A percentile compares a stretch with the other conserved stretches of the same genome.
Conservation (phyloP, 352 stramenopile genomes). For the Phytophthora litchii region DNA sequence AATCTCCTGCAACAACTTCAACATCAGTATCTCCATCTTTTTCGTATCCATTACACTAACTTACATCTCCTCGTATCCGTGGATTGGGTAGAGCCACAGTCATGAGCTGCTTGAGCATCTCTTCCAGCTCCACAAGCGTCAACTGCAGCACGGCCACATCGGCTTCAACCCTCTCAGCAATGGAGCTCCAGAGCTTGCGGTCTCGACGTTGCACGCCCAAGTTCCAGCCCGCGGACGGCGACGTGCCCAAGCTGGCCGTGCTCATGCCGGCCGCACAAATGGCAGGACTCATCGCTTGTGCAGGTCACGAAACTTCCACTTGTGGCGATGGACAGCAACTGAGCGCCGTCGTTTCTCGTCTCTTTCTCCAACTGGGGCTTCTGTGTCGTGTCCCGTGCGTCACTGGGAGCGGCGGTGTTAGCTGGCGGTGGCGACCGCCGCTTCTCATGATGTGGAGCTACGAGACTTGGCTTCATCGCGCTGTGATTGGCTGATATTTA, state of each 20-base stretch:
- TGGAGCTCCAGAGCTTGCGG: conserved; percentile 63
- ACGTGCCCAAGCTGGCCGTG: conserved; percentile 24
- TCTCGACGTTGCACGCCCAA: conserved; percentile 67
- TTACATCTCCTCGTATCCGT: conserved; percentile 65
- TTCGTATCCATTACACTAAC: neutral
- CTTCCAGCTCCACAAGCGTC: conserved; percentile 79
- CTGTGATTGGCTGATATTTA: conserved; percentile 19
- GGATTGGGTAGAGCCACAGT: conserved; percentile 61
- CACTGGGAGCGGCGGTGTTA: conserved; percentile 5
- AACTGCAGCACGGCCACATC: conserved; percentile 61
- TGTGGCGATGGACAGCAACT: conserved; percentile 22
- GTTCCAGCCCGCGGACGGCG: conserved; percentile 50
- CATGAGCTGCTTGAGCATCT: conserved; percentile 80
- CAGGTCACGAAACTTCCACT: conserved; percentile 17
- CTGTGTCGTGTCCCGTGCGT: conserved; percentile 15
- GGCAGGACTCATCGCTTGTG: conserved; percentile 37
- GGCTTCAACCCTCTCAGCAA: conserved; percentile 61
- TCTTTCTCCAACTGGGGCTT: conserved; percentile 18
- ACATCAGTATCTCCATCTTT: neutral
- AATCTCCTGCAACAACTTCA: conserved; percentile 44
- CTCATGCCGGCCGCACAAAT: conserved; percentile 17
- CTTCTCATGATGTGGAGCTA: conserved; percentile 24
- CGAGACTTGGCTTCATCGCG: conserved; percentile 3
- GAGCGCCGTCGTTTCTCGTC: conserved; percentile 28
- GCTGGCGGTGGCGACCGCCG: conserved; percentile 14